phyloP scores from a whole-genome alignment of 1,284 basidiomycete genomes.

The Pholiota adiposa region DNA sequence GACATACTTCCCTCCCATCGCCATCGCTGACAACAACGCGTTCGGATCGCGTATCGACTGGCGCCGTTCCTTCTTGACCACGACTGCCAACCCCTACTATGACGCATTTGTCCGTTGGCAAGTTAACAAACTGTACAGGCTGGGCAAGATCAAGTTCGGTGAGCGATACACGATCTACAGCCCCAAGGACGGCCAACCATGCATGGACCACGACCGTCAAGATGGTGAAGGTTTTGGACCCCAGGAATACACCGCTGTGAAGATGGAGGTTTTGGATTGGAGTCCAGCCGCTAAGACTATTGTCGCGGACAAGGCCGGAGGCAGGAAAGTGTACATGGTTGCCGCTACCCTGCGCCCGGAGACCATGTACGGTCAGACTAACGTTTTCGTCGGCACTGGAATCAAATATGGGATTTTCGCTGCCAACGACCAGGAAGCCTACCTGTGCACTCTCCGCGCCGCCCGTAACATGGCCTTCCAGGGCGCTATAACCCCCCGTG shows the following conservation, averaged over 20 bases:
- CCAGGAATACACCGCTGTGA: constrained; percentile 95
- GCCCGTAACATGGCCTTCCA: constrained; percentile 99
- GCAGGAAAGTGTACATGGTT: constrained; percentile 88
- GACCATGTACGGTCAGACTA: constrained; percentile 99
- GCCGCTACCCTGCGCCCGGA: constrained; percentile 97
- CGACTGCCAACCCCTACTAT: constrained; percentile 96
- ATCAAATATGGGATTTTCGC: constrained; percentile 95
- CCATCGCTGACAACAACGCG: constrained; percentile 84
- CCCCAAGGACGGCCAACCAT: constrained; percentile 99
- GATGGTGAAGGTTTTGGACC: constrained; percentile 96
- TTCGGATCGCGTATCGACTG: constrained; percentile 97
- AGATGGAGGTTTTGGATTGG: constrained; percentile 94
- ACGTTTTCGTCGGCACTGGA: constrained; percentile 92
- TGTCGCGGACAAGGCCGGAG: constrained; percentile 72
- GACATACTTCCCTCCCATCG: constrained; percentile 96
- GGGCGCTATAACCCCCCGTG: constrained; percentile 74
- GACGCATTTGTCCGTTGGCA: constrained; percentile 99
- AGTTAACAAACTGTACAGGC: constrained; percentile 88
- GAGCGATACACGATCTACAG: constrained; percentile 99
- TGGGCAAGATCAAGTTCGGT: constrained; percentile 96
- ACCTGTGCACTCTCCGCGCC: constrained; percentile 87
- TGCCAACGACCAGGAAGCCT: constrained; percentile 86
- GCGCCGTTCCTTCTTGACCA: constrained; percentile 95
- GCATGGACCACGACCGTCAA: constrained; percentile 99
- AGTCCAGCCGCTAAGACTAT: constrained; percentile 61